Percentiles rank a stretch among this genome's conserved stretches.
Evolutionary conservation across 2,329 filamentous ascomycete species (phyloP).

Genomic region (Mycocentrospora acerina): DNA sequence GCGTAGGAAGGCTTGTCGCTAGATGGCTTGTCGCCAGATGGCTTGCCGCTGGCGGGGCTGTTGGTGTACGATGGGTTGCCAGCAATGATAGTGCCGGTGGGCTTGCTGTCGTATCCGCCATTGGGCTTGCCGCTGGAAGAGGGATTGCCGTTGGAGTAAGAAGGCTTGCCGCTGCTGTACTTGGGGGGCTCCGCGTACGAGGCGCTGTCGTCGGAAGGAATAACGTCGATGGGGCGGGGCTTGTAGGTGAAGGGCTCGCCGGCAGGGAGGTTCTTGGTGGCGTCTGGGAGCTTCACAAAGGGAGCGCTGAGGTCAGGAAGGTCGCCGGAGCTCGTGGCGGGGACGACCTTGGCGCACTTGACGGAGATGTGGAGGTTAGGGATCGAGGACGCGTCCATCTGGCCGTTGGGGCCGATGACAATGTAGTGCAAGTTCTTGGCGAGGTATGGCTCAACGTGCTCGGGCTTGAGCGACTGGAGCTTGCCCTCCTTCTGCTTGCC

Average conservation of each 20-base stretch:
- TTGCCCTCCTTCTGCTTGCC: constrained; percentile 33
- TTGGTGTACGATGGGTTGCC: constrained; percentile 18
- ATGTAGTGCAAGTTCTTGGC: constrained; percentile 38
- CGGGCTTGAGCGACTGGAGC: constrained; percentile 33
- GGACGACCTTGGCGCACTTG: constrained; percentile 31
- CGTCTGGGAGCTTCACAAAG: constrained; percentile 28
- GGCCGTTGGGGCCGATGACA: constrained; percentile 34
- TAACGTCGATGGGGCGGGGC: constrained; percentile 21
- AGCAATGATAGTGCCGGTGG: constrained; percentile 1
- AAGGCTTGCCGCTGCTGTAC: constrained; percentile 3
- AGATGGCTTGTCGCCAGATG: constrained; percentile 4
- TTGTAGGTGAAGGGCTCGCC: constrained; percentile 33
- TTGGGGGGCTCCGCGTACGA: constrained; percentile 10
- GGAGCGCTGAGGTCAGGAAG: constrained; percentile 33
- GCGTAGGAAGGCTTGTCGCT: constrained; percentile 4
- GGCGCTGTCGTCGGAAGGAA: constrained; percentile 14
- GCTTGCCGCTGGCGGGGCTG: constrained; percentile 7
- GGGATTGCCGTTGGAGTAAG: constrained; percentile 1
- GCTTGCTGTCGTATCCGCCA: background rate
- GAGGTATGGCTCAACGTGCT: constrained; percentile 38
- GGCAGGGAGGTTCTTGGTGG: constrained; percentile 30
- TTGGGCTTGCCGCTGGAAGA: background rate
- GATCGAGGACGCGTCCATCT: constrained; percentile 29
- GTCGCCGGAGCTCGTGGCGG: constrained; percentile 23
- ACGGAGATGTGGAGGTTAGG: constrained; percentile 39